A percentile compares a stretch with the other conserved stretches of the same genome.
phyloP scores from a whole-genome alignment of 257 asterid species.

The Przewalskia tangutica region DNA sequence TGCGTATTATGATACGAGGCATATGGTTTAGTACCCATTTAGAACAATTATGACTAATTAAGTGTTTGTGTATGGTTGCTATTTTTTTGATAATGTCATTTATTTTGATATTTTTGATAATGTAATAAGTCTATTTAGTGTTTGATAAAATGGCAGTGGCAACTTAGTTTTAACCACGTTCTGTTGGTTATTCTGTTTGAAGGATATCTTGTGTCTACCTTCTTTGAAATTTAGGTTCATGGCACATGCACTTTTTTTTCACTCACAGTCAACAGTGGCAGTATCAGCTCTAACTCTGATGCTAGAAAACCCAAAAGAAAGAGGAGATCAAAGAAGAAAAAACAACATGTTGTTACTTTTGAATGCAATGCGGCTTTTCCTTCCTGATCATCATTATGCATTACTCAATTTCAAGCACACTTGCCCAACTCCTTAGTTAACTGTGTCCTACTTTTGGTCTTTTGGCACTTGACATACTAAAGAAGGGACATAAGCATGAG shows the following conservation, averaged over 20 bases:
- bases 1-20: no score
- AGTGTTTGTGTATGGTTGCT: no score
- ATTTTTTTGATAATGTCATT: no score
- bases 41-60: no score
- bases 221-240: not conserved
- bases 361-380: not conserved
- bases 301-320: slow-evolving; percentile 76
- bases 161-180: no score
- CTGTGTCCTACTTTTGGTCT: not conserved
- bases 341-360: slow-evolving; percentile 33
- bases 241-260: slow-evolving; percentile 10
- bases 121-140: no score
- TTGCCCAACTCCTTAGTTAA: not conserved
- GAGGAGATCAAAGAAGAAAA: slow-evolving; percentile 95
- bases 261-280: slow-evolving; percentile 57
- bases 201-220: not conserved
- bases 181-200: not conserved
- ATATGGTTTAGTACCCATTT: no score
- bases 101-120: no score
- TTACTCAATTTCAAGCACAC: not conserved
- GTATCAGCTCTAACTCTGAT: slow-evolving; percentile 31
- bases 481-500: not conserved
- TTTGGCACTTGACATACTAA: not conserved
- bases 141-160: no score
- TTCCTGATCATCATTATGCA: not conserved